Percentiles rank a stretch among this genome's conserved stretches.
Evolutionary conservation across 768 basidiomycete species (phyloP).

Genomic region (Chlorophyllum brunneum): DNA sequence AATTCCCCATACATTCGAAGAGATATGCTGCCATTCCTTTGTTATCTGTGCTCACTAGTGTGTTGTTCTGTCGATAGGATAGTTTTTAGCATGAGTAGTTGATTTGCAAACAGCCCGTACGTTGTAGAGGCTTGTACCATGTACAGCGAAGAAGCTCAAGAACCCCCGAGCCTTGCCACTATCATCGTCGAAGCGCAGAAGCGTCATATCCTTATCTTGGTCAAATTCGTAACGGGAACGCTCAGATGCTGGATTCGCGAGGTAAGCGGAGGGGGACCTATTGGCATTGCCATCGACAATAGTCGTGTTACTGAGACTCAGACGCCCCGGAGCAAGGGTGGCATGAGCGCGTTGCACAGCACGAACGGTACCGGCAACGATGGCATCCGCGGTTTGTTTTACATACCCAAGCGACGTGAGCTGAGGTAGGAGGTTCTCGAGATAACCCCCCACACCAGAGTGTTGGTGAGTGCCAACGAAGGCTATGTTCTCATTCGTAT

Average conservation of each 20-base stretch:
- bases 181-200: slow-evolving; percentile 61
- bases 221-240: slow-evolving; percentile 63
- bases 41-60: slow-evolving; percentile 77
- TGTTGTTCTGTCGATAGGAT: slow-evolving; percentile 58
- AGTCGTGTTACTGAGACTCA: slow-evolving; percentile 67
- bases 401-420: slow-evolving; percentile 74
- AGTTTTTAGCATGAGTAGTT: too few relatives aligned
- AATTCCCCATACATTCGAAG: slow-evolving; percentile 54
- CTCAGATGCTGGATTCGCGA: slow-evolving; percentile 71
- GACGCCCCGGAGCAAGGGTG: slow-evolving; percentile 53
- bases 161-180: slow-evolving; percentile 60
- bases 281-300: slow-evolving; percentile 68
- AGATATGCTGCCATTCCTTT: slow-evolving; percentile 84
- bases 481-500: slow-evolving; percentile 68
- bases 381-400: slow-evolving; percentile 65
- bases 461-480: slow-evolving; percentile 77
- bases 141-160: slow-evolving; percentile 73
- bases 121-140: slow-evolving; percentile 77
- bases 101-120: too few relatives aligned
- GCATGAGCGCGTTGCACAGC: slow-evolving; percentile 68
- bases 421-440: slow-evolving; percentile 76
- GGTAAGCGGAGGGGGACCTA: slow-evolving; percentile 71
- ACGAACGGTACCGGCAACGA: slow-evolving; percentile 62
- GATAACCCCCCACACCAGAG: slow-evolving; percentile 74
- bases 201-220: slow-evolving; percentile 71